Percentiles rank a stretch among this genome's conserved stretches.
These are phyloP conservation scores for Skeletonema potamos DNA, from an alignment of 108 stramenopile genomes.

Conservation along the genomic window DNA sequence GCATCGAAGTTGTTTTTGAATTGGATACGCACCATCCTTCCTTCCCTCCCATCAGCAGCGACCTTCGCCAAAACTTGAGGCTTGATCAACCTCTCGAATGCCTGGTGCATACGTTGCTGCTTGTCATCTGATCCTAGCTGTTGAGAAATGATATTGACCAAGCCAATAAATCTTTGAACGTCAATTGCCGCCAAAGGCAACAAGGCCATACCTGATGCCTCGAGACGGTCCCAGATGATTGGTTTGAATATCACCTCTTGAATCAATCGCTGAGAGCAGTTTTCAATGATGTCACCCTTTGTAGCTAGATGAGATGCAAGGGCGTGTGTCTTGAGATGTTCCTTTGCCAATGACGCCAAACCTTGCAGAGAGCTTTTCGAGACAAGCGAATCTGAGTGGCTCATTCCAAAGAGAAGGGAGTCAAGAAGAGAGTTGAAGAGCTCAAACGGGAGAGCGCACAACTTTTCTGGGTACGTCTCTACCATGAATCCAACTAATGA, in stretches of 20 bases:
- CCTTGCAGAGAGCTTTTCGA: constrained; percentile 77
- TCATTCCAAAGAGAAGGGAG: constrained; percentile 85
- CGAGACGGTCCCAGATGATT: constrained; percentile 79
- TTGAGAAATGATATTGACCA: constrained; percentile 59
- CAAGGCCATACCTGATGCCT: constrained; percentile 65
- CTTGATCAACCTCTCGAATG: constrained; percentile 66
- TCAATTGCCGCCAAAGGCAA: constrained; percentile 70
- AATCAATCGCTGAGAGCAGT: constrained; percentile 62
- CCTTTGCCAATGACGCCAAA: constrained; percentile 63
- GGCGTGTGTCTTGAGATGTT: constrained; percentile 50
- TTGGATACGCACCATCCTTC: constrained; percentile 61
- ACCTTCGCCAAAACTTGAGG: constrained; percentile 67
- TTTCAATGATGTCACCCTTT: constrained; percentile 57
- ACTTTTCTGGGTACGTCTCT: constrained; percentile 87
- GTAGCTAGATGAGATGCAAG: constrained; percentile 49
- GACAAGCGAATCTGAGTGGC: constrained; percentile 66
- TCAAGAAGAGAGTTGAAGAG: constrained; percentile 82
- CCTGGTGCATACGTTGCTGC: constrained; percentile 50
- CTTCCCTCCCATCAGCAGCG: constrained; percentile 54
- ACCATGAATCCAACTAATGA: constrained; percentile 83
- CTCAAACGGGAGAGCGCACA: constrained; percentile 68
- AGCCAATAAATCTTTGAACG: constrained; percentile 54
- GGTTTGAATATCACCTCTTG: constrained; percentile 78
- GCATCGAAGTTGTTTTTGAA: constrained; percentile 79
- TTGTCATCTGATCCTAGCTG: constrained; percentile 59